Evolutionary conservation across 2,329 filamentous ascomycete species (phyloP).

Genomic region (Ambrosiella xylebori): DNA sequence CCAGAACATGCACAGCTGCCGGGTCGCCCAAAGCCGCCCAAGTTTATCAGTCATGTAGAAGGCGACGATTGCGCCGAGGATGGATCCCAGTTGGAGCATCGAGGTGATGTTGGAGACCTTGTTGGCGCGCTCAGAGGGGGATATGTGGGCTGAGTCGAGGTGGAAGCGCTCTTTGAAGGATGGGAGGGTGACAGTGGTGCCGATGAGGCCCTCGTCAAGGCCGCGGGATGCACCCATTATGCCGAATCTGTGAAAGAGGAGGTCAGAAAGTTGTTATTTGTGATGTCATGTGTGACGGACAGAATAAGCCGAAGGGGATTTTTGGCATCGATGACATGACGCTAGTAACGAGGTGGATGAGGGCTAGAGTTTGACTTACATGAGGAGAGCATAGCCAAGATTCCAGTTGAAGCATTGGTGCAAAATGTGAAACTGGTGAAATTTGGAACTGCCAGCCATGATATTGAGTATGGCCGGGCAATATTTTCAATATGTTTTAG

Average conservation of each 20-base stretch:
- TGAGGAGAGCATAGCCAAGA: constrained; percentile 12
- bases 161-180: constrained; percentile 27
- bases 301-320: not conserved
- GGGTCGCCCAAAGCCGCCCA: constrained; percentile 45
- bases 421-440: constrained; percentile 7
- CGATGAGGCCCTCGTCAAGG: constrained; percentile 66
- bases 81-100: constrained; percentile 68
- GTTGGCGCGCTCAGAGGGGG: constrained; percentile 38
- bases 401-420: constrained; percentile 11
- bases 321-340: not conserved
- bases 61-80: constrained; percentile 49
- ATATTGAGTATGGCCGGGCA: not conserved
- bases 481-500: not conserved
- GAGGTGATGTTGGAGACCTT: constrained; percentile 61
- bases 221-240: constrained; percentile 63
- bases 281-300: not conserved
- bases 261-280: constrained; percentile 20
- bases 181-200: constrained; percentile 30
- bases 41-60: constrained; percentile 42
- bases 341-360: not conserved
- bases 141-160: constrained; percentile 38
- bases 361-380: constrained; percentile 4
- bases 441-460: constrained; percentile 1
- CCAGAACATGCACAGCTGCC: constrained; percentile 39
- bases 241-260: constrained; percentile 30